phyloP scores from a whole-genome alignment of 1,284 basidiomycete genomes.

The Cryptococcus sp. region DNA sequence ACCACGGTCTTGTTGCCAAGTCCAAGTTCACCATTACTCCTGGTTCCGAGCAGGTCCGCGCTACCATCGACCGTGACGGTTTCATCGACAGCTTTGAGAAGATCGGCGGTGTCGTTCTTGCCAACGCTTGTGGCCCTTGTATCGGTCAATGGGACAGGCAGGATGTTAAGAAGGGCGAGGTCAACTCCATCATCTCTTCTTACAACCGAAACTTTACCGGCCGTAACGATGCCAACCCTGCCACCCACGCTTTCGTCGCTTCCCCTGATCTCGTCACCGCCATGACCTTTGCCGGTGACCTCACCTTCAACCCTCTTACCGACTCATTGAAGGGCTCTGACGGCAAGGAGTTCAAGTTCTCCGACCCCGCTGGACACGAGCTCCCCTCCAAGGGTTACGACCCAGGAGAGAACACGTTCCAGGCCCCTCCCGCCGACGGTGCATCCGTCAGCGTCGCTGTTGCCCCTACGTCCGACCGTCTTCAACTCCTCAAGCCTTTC shows the following conservation, averaged over 20 bases:
- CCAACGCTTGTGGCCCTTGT: conserved; percentile 98
- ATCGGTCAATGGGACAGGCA: conserved; percentile 99
- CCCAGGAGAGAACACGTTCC: conserved; percentile 95
- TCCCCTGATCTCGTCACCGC: conserved; percentile 98
- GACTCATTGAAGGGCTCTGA: conserved; percentile 86
- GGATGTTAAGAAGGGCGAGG: conserved; percentile 94
- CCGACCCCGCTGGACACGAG: conserved; percentile 82
- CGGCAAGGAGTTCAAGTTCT: conserved; percentile 98
- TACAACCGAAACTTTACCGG: conserved; percentile 99
- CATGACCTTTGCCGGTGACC: conserved; percentile 89
- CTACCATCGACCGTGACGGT: conserved; percentile 95
- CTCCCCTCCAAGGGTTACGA: conserved; percentile 95
- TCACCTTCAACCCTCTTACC: conserved; percentile 96
- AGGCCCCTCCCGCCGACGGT: conserved; percentile 87
- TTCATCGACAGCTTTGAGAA: conserved; percentile 84
- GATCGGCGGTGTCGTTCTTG: conserved; percentile 89
- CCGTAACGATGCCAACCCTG: conserved; percentile 98
- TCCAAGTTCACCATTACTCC: conserved; percentile 97
- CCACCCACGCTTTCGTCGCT: conserved; percentile 97
- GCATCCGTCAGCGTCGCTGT: conserved; percentile 82
- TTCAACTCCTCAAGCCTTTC: conserved; percentile 93
- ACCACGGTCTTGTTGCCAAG: conserved; percentile 77
- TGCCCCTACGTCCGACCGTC: conserved; percentile 84
- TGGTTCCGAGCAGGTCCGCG: conserved; percentile 96
- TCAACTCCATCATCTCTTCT: conserved; percentile 97